A percentile compares a stretch with the other conserved stretches of the same genome.
Conservation (phyloP, 768 basidiomycete species). For the Inosperma sp. region DNA sequence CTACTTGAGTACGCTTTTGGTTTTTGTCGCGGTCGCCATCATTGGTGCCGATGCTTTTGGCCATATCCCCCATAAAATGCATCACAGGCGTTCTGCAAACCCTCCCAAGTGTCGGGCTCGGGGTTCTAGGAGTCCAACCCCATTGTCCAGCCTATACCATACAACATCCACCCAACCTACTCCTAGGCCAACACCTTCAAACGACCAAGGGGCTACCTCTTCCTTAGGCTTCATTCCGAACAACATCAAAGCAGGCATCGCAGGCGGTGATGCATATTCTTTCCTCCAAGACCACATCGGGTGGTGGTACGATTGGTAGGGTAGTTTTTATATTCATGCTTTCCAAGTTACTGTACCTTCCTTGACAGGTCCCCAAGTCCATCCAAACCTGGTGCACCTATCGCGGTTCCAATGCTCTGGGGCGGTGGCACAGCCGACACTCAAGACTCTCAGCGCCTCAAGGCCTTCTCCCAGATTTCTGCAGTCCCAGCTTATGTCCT, state of each 20-base stretch:
- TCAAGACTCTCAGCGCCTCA: slow-evolving; percentile 36
- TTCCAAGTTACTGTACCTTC: too few species aligned
- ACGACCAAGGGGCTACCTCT: not conserved
- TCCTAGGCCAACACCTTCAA: slow-evolving; percentile 4
- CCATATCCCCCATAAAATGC: too few species aligned
- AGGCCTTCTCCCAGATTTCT: slow-evolving; percentile 34
- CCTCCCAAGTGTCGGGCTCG: too few species aligned
- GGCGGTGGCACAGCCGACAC: slow-evolving; percentile 38
- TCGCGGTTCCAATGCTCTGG: slow-evolving; percentile 47
- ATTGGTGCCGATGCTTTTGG: too few species aligned
- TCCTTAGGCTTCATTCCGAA: slow-evolving; percentile 35
- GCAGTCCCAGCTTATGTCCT: slow-evolving; percentile 36
- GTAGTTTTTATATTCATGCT: not conserved
- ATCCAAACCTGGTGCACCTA: slow-evolving; percentile 34
- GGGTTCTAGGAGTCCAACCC: too few species aligned
- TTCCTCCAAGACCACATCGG: slow-evolving; percentile 39
- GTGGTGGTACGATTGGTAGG: slow-evolving; percentile 49
- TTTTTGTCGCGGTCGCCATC: too few species aligned
- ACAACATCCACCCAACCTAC: too few species aligned
- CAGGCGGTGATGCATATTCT: slow-evolving; percentile 41
- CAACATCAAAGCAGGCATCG: slow-evolving; percentile 43
- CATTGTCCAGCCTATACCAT: too few species aligned
- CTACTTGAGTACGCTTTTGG: too few species aligned
- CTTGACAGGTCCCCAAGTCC: slow-evolving; percentile 39
- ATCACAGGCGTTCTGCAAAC: too few species aligned